Evolutionary conservation across 2,329 filamentous ascomycete species (phyloP), one percentile per base, ranked within the genome.

Genomic region (Aaosphaeria arxii): DNA sequence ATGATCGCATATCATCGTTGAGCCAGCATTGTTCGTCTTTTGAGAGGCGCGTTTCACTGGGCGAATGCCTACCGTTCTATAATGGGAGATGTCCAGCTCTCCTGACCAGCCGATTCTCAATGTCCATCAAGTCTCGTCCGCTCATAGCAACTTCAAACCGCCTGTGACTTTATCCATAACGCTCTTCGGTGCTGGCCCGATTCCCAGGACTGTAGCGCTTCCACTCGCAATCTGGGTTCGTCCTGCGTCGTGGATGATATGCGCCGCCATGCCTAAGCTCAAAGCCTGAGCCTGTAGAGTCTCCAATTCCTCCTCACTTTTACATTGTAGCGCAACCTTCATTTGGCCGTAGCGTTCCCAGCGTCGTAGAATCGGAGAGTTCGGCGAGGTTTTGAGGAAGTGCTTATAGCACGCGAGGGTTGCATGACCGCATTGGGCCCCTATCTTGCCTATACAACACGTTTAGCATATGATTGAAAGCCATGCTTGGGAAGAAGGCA

Each of bases 401-500:
- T 85, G 77, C 76, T 96, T 97, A 84, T 96, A 99, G 81, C 92
- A 97, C 47, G 92, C 91, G 48, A 99, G 85, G 3, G 92, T 96
- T n/a, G 94, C 94, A 72, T 97, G 94, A 43, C 87, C 88, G 74
- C 88, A 92, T 74, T 97, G 94, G 6, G 94, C 94, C 48, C 90
- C 94, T 63, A 97, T 96, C 79, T 99, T 99, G 63, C 92, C 92
- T 96, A 55, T 41, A 24, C 30, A n/a, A 41, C 9, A 29, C 13
- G 43, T 46, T 55, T 38, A 54, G 47, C 24, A 45, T 9, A 47
- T 33, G 43, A 30, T 44, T 13, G 29, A 32, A 13, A 13, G 46
- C 6, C 28, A 39, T 4, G 7, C 38, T 4, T 29, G 42, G 35
- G 4, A 5, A 13, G 30, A 4, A 4, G 6, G 69, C 77, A 39